A percentile compares a stretch with the other conserved stretches of the same genome.
Conservation (phyloP, 2,329 filamentous ascomycete species). For the Apiospora marii region DNA sequence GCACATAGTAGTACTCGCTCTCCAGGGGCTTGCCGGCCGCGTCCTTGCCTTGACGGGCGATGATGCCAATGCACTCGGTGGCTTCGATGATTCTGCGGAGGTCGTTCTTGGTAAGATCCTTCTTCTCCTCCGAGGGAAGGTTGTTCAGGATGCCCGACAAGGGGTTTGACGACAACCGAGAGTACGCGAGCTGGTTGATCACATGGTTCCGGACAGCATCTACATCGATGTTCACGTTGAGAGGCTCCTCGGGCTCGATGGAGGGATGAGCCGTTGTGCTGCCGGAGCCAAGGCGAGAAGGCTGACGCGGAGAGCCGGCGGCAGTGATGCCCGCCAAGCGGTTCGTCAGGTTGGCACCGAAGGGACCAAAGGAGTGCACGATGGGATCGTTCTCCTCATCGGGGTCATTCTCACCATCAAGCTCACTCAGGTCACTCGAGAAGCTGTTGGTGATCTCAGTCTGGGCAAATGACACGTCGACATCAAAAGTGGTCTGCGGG, state of each 20-base stretch:
- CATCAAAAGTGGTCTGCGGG: conserved; percentile 41
- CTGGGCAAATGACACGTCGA: conserved; percentile 54
- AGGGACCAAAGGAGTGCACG: conserved; percentile 90
- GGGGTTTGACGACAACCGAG: conserved; percentile 88
- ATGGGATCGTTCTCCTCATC: conserved; percentile 96
- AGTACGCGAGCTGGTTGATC: conserved; percentile 94
- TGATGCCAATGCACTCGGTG: conserved; percentile 84
- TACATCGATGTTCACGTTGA: conserved; percentile 46
- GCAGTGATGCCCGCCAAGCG: conserved; percentile 79
- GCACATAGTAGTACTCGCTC: conserved; percentile 96
- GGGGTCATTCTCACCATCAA: conserved; percentile 73
- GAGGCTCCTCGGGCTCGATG: conserved; percentile 39
- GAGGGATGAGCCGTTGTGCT: conserved; percentile 35
- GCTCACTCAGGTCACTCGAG: conserved; percentile 64
- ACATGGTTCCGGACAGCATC: conserved; percentile 79
- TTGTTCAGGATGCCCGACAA: conserved; percentile 89
- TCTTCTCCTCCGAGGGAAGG: conserved; percentile 73
- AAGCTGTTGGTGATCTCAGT: conserved; percentile 61
- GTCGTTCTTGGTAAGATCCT: conserved; percentile 65
- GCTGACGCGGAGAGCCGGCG: conserved; percentile 67
- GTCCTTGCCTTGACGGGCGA: conserved; percentile 90
- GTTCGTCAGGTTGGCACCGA: conserved; percentile 83
- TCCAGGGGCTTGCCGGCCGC: conserved; percentile 92
- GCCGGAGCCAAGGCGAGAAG: conserved; percentile 34
- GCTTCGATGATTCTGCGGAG: conserved; percentile 77